Evolutionary conservation across 225 moss, liverwort and hornwort species (phyloP), one percentile per base, ranked within the genome.

Genomic region (Neckera pumila): DNA sequence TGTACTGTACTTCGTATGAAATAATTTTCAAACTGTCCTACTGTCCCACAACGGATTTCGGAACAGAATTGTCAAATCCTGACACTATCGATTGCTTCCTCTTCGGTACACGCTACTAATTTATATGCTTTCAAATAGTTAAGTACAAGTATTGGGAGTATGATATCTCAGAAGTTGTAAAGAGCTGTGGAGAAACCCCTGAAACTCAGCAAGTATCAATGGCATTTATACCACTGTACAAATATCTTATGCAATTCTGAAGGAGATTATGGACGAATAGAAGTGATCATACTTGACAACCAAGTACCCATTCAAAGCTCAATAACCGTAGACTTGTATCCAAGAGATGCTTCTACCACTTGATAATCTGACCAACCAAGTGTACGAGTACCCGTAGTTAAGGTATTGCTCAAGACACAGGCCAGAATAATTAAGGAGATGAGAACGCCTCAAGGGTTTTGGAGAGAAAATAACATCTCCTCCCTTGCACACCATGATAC

Each of bases 381-480:
- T 22, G 34, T 0, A 20, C 51, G 20, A 51, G 8, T 34, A 33
- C 0, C 4, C 33, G 1, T 8, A 20, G 75, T 18, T 53, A 2
- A 22, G 36, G 22, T 3, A 36, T 53, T 22, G 14, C 1, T 22
- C 14, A 22, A 14, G 51, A 75, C 12, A 19, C 7, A 33, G 8
- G 20, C 19, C 34, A 8, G 51, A 34, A 51, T 19, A 19, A 12
- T 3, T 3, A 45, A 6, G 45, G 21, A 51, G 34, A 51, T 21
- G 21, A 51, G 3, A 22, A 53, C 5, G 5, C 22, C 14, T 11
- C 12, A 34, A 51, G 21, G 21, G 2, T 33, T 76, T 5, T 34
- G 13, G 8, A 51, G 2, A 13, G 5, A 13, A 1, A 20, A 40
- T 47, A 2, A 0, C 51, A 34, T 21, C 3, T 0, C 51, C 21